phyloP scores from a whole-genome alignment of 306 rosid genomes.

The Crotalaria pallida region DNA sequence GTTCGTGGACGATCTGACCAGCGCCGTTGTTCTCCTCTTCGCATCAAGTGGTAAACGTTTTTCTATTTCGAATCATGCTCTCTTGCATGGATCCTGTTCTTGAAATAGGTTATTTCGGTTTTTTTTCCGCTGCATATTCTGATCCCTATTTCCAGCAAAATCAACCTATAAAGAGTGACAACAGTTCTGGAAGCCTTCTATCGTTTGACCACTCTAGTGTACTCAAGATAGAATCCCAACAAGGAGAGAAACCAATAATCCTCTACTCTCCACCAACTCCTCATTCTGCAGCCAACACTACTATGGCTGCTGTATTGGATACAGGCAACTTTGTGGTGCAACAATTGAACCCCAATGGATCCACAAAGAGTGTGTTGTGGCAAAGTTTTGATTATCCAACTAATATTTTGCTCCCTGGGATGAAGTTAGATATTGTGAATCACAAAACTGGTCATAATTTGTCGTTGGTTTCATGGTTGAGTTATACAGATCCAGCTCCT shows the following conservation, averaged over 20 bases:
- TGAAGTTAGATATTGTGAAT: constrained; percentile 29
- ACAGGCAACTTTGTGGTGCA: constrained; percentile 25
- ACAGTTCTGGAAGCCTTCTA: not conserved
- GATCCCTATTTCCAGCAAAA: too few relatives aligned
- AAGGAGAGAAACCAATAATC: constrained; percentile 1
- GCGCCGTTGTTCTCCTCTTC: too few relatives aligned
- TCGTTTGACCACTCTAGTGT: not conserved
- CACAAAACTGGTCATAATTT: not conserved
- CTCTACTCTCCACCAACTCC: constrained; percentile 3
- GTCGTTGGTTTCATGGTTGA: constrained; percentile 6
- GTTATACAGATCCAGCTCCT: too few relatives aligned
- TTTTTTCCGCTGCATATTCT: too few relatives aligned
- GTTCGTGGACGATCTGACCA: too few relatives aligned
- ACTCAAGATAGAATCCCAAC: constrained; percentile 17
- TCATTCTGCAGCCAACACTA: too few relatives aligned
- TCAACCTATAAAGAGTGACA: not conserved
- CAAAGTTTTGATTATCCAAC: constrained; percentile 16
- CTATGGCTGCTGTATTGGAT: constrained; percentile 17
- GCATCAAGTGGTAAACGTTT: too few relatives aligned
- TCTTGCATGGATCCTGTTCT: too few relatives aligned
- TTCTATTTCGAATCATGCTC: too few relatives aligned
- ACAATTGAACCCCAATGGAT: too few relatives aligned
- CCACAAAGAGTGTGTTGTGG: too few relatives aligned
- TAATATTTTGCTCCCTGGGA: not conserved
- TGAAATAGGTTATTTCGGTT: too few relatives aligned